Base-by-base conservation (phyloP, 768 basidiomycete genomes). In the Hemileccinum impolitum region DNA sequence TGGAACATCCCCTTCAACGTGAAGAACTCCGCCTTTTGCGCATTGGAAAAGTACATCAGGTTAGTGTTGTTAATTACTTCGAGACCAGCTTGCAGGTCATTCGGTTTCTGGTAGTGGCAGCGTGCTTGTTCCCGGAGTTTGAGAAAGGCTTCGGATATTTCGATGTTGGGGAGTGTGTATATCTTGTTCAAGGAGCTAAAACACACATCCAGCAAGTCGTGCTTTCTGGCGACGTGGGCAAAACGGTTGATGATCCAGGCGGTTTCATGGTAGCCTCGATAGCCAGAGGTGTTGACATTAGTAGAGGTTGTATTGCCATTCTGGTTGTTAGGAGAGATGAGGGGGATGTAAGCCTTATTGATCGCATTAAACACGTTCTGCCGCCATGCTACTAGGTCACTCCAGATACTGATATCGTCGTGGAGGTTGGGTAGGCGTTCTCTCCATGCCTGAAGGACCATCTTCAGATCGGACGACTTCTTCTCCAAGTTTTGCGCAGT, bases 231-330 rank as follows among this genome's bases (percentile, higher is more conserved):
- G 47, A 97, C 94, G 70, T 99, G 95, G 9, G 96, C 96, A 63
- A 99, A 98, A 14, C 96, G 87, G 66, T 99, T 99, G 74, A 98
- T 97, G 63, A 96, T 98, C 96, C 96, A 99, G 7, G 96, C 96
- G 0, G 94, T 98, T 73, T 99, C 96, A 63, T 99, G 96, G 67
- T 91, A 97, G 8, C 96, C 96, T 43, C 96, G 82, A 65, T 92
- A 98, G 7, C 94, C 95, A 61, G 84, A 89, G 1, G 91, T 94
- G 48, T 84, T 90, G 36, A 84, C 72, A 50, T 78, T 87, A 32
- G 72, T 77, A 19, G 79, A 70, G 15, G 79, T 64, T 12, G 77
- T 70, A 38, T 73, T 76, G 36, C 74, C 72, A 21, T 70, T 70
- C 57, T 81, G 81, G 51, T 75, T 78, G 31, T 73, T 75, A 7